Evolutionary conservation across 2,329 filamentous ascomycete species (phyloP).

Genomic region (Passalora sequoiae): DNA sequence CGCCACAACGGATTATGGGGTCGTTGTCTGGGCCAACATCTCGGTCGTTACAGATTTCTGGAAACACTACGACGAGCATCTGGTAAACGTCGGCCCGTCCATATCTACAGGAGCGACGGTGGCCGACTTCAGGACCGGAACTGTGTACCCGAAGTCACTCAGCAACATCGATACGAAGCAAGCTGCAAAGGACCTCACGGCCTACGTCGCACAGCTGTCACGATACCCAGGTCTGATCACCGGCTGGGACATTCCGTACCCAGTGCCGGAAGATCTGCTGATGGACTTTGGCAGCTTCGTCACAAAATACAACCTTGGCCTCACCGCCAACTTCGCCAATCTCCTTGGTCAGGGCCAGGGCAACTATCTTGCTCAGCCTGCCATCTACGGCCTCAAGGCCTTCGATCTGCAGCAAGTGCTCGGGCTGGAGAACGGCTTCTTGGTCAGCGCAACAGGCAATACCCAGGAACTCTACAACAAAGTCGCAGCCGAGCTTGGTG

Average conservation of each 20-base stretch:
- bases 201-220: slow-evolving; percentile 16
- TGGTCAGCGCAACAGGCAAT: not conserved
- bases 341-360: slow-evolving; percentile 42
- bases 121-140: slow-evolving; percentile 34
- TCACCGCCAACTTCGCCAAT: slow-evolving; percentile 39
- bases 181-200: slow-evolving; percentile 8
- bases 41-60: slow-evolving; percentile 43
- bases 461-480: not conserved
- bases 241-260: slow-evolving; percentile 43
- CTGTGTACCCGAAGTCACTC: not conserved
- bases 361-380: slow-evolving; percentile 40
- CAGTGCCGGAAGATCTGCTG: slow-evolving; percentile 44
- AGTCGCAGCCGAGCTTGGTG: not conserved
- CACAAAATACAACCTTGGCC: slow-evolving; percentile 46
- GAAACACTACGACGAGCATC: slow-evolving; percentile 39
- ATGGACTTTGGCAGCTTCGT: slow-evolving; percentile 47
- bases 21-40: slow-evolving; percentile 38
- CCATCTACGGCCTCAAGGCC: slow-evolving; percentile 44
- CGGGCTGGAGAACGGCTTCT: not conserved
- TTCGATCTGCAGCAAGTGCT: slow-evolving; percentile 8
- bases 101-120: slow-evolving; percentile 21
- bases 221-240: slow-evolving; percentile 30
- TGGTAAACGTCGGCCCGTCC: slow-evolving; percentile 27
- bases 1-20: slow-evolving; percentile 35
- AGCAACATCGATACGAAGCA: not conserved